Evolutionary conservation across 2,329 filamentous ascomycete species (phyloP).

Genomic region (Aspergillus luchuensis): DNA sequence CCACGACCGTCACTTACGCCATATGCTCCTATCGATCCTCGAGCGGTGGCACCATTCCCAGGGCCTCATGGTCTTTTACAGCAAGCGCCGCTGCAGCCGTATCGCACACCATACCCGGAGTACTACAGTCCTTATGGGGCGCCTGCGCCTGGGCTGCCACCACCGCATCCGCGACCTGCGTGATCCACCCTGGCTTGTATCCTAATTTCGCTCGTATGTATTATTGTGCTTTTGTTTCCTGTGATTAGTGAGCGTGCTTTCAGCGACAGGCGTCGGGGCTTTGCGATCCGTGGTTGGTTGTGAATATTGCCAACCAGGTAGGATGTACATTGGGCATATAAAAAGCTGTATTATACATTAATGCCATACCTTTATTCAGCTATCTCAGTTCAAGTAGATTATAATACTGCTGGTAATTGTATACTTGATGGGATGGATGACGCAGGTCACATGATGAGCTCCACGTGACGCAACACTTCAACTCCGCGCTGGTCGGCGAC

Average conservation of each 20-base stretch:
- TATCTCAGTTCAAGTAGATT: background rate
- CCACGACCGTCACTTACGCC: conserved; percentile 25
- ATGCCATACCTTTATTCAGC: no score
- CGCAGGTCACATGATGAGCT: background rate
- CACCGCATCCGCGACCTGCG: conserved; percentile 24
- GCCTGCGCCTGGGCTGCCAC: conserved; percentile 17
- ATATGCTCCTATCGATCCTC: conserved; percentile 34
- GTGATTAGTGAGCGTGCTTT: conserved; percentile 15
- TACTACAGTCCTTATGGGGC: conserved; percentile 26
- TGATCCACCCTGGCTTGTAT: conserved; percentile 5
- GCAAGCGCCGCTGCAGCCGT: conserved; percentile 25
- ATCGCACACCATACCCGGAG: conserved; percentile 29
- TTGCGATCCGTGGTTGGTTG: conserved; percentile 2
- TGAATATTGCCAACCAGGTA: background rate
- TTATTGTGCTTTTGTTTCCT: conserved; percentile 9
- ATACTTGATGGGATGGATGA: background rate
- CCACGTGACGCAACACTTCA: background rate
- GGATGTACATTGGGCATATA: background rate
- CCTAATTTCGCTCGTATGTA: background rate
- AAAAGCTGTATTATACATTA: background rate
- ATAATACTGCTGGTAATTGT: background rate
- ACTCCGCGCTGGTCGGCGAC: background rate
- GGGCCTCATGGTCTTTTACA: conserved; percentile 21
- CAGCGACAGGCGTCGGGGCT: conserved; percentile 20
- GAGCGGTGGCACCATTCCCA: conserved; percentile 23